These are phyloP conservation scores for Brassica napus DNA, from an alignment of 345 rosid genomes.

Conservation along the genomic window Da-Ae NC_063447.1:61920001-61920500, in stretches of 20 bases:
- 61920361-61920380: slow-evolving; percentile 27
- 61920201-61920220: no score
- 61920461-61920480: slow-evolving; percentile 7
- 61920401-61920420: neutral
- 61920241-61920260: neutral
- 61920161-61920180: slow-evolving; percentile 53
- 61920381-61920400: neutral
- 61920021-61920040: no score
- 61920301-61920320: slow-evolving; percentile 95
- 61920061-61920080: no score
- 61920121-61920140: slow-evolving; percentile 99
- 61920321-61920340: slow-evolving; percentile 82
- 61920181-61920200: no score
- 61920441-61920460: neutral
- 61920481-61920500: neutral
- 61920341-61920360: slow-evolving; percentile 75
- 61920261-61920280: slow-evolving; percentile 23
- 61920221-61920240: neutral
- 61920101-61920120: slow-evolving; percentile 67
- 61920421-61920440: slow-evolving; percentile 29
- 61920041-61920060: no score
- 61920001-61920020: no score
- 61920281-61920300: slow-evolving; percentile 97
- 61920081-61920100: no score
- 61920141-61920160: slow-evolving; percentile 93